A percentile compares a stretch with the other conserved stretches of the same genome.
phyloP scores from a whole-genome alignment of 352 stramenopile genomes.

The Globisporangium recalcitrans region DNA sequence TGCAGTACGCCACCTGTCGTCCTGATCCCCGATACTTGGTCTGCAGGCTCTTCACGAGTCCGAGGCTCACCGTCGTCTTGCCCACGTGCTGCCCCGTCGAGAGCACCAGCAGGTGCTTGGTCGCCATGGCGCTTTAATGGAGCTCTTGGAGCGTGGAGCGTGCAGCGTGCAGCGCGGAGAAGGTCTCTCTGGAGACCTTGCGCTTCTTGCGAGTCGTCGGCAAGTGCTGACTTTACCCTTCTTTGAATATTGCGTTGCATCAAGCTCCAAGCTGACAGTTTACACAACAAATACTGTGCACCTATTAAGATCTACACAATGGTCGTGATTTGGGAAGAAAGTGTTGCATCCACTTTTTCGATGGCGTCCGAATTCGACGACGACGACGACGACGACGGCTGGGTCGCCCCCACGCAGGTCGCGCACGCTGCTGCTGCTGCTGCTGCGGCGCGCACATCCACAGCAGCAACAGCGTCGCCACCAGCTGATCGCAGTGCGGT shows the following conservation, averaged over 20 bases:
- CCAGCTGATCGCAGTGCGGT: not conserved
- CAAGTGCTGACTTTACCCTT: not conserved
- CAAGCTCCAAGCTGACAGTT: not conserved
- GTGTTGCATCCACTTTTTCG: no score
- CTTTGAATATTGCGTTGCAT: not conserved
- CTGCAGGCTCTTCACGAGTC: constrained; percentile 92
- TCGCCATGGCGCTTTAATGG: constrained; percentile 24
- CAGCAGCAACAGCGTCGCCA: not conserved
- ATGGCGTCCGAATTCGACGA: constrained; percentile 10
- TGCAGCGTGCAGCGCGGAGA: not conserved
- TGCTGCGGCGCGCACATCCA: not conserved
- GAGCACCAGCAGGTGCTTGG: constrained; percentile 78
- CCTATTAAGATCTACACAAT: no score
- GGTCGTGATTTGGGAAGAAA: no score
- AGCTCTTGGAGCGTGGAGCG: not conserved
- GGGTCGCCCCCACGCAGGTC: constrained; percentile 27
- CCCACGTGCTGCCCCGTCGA: constrained; percentile 96
- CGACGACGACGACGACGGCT: constrained; percentile 23
- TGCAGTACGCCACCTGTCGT: constrained; percentile 89
- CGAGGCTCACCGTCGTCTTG: constrained; percentile 96
- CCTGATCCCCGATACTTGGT: constrained; percentile 75
- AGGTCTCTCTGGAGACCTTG: not conserved
- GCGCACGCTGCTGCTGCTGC: not conserved
- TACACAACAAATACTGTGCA: not conserved
- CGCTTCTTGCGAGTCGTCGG: not conserved